Evolutionary conservation across 495 filamentous ascomycete species (phyloP).

Genomic region (Aspergillus egyptiacus): DNA sequence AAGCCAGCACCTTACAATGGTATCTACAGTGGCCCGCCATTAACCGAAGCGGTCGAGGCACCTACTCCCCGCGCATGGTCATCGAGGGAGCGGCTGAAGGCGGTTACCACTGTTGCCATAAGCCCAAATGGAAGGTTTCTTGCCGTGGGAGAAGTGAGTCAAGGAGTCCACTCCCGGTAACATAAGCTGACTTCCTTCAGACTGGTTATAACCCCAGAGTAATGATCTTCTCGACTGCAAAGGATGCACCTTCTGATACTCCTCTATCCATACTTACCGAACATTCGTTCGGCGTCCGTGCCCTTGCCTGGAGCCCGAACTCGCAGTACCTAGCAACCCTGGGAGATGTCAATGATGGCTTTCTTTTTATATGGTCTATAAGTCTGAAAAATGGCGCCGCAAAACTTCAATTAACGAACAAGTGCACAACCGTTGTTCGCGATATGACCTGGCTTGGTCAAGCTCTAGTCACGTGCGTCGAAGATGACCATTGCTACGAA

Average conservation of each 20-base stretch:
- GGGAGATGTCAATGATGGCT: conserved; percentile 85
- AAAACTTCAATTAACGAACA: conserved; percentile 84
- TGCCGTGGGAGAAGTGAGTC: conserved; percentile 77
- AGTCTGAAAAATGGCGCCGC: conserved; percentile 78
- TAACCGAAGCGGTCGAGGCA: conserved; percentile 51
- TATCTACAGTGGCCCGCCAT: conserved; percentile 32
- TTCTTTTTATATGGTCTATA: conserved; percentile 86
- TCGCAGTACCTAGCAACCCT: conserved; percentile 84
- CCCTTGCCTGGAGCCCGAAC: conserved; percentile 83
- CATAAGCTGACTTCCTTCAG: conserved; percentile 26
- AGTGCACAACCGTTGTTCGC: conserved; percentile 78
- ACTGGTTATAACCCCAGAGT: conserved; percentile 91
- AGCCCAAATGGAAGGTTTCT: conserved; percentile 85
- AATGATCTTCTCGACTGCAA: conserved; percentile 74
- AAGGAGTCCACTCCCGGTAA: background rate
- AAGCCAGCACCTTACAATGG: conserved; percentile 27
- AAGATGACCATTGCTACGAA: background rate
- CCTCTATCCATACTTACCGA: conserved; percentile 84
- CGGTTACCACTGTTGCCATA: conserved; percentile 89
- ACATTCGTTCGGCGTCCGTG: conserved; percentile 83
- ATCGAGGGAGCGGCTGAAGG: conserved; percentile 83
- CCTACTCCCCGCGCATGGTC: conserved; percentile 68
- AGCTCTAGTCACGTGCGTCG: conserved; percentile 58
- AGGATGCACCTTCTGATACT: conserved; percentile 68
- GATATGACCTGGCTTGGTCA: conserved; percentile 85